Evolutionary conservation across 139 green algal genomes (phyloP), one percentile per base, ranked within the genome.

Genomic region (Asterochloris sp.): DNA sequence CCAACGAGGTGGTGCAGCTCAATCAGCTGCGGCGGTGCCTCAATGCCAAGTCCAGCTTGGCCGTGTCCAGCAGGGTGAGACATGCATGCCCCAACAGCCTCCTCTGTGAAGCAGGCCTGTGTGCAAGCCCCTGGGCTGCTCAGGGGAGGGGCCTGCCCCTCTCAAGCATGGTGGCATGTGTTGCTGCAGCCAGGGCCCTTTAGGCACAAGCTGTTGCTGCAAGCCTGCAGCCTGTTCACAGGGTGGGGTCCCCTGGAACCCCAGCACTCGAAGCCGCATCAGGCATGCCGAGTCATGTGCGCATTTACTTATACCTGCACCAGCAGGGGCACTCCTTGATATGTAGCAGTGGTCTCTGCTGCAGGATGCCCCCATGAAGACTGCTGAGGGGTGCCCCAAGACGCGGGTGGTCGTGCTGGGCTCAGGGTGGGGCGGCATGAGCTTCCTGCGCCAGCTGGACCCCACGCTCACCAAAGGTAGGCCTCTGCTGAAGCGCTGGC

Each of bases 341-440:
- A 54, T 0, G 15, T 0, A 24, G 28, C 13, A 11, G 26, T 47
- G 47, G 19, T 23, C 26, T 77, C 24, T 19, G 28, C 21, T 77
- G 73, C 76, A 80, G 76, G 76, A 80, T 69, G 76, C 76, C 38
- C 60, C 67, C 54, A 69, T 62, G 24, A 24, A 80, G 60, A 80
- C 76, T 69, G 24, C 76, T 21, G 68, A 24, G 19, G 76, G 76
- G 11, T 23, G 27, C 15, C 76, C 76, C 23, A 87, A 86, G 78
- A 88, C 89, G 0, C 85, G 92, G 21, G 82, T 98, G 11, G 93
- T 98, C 38, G 87, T 98, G 23, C 88, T 98, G 62, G 96, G 96
- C 60, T 93, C 89, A 15, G 96, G 96, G 13, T 99, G 96, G 96
- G 96, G 89, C 13, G 88, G 90, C 0, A 91, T 96, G 75, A 89